Evolutionary conservation across 2,329 filamentous ascomycete species (phyloP), one percentile per base, ranked within the genome.

Genomic region (Trichoderma lentiforme): DNA sequence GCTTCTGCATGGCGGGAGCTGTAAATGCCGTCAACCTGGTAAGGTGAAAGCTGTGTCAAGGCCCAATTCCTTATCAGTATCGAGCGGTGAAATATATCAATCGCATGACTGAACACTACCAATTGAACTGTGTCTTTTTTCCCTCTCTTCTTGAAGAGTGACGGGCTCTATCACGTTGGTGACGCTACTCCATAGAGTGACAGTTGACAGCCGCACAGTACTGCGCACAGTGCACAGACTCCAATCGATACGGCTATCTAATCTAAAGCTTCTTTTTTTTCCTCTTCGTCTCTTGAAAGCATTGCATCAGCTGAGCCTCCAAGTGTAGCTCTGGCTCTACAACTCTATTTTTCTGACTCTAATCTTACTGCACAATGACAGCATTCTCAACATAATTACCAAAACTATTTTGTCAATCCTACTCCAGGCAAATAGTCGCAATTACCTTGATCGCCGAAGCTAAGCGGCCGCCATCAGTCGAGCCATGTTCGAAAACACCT

Each of bases 401-500:
- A 43, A 21, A 18, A 3, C 30, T 6, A 26, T 30, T 26, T 36
- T 36, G 11, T n/a, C 39, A 26, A 61, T 18, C 21, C 9, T 15
- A 12, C n/a, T 28, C n/a, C 21, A 1, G 14, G 28, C 28, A 18
- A 4, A 4, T 1, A 11, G 3, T 34, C 26, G 12, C 66, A 51
- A 53, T 9, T 60, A 14, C 15, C 21, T 8, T 8, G 18, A 7
- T 69, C 56, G 32, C 26, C 47, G 21, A 70, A 70, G 28, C 66
- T 24, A 15, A 24, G 12, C 57, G 8, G 11, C 28, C 6, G 21
- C 28, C 26, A 4, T 51, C 39, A 24, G 7, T 34, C 47, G 43
- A 67, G 30, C 61, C 78, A 97, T 97, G 93, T 93, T 97, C 79
- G 94, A 98, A 82, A 97, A 94, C 75, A 88, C 97, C 75, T 98